Base-by-base conservation (phyloP, 1,284 basidiomycete genomes). In the Tilletia setariae region DNA sequence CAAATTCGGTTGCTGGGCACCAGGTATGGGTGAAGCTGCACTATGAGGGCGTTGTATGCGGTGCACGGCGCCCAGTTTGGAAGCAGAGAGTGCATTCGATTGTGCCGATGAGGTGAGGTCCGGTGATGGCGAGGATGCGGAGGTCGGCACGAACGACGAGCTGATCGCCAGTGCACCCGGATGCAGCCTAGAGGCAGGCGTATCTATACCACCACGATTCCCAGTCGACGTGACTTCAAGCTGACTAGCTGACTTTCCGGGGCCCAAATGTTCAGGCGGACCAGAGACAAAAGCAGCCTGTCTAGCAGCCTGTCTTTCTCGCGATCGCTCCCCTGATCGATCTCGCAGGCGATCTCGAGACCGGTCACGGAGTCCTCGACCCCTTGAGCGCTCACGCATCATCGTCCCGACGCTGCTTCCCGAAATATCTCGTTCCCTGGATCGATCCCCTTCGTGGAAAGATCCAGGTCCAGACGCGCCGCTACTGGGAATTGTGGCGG, bases 251-350 rank as follows among this genome's bases (percentile, higher is more conserved):
- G 11, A 11, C 35, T 40, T 40, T 4, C 35, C 35, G 16, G 21
- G 19, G 4, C 46, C 46, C 19, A 49, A 6, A 23, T 49, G 21
- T 16, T 19, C 16, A 35, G 56, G 1, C 25, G 56, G 28, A 13
- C 15, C 9, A 2, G 30, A 16, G 23, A 61, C 32, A 30, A 61
- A 61, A 35, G 56, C 28, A 15, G 46, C 46, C n/a, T n/a, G n/a
- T n/a, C n/a, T n/a, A n/a, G n/a, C n/a, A n/a, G n/a, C n/a, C 46
- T 16, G 56, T 21, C 56, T 25, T 35, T 61, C 56, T 16, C 56
- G 8, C n/a, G 56, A 61, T 25, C 56, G 56, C 15, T 61, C 56
- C 28, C 56, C 16, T 30, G 56, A 61, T 28, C 51, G 51, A 23
- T 56, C 51, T 8, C 51, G 8, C 25, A 25, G 21, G 28, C 56